Evolutionary conservation across 1,139 yeast genomes (phyloP).

Genomic region (Kodamaea arcana): DNA sequence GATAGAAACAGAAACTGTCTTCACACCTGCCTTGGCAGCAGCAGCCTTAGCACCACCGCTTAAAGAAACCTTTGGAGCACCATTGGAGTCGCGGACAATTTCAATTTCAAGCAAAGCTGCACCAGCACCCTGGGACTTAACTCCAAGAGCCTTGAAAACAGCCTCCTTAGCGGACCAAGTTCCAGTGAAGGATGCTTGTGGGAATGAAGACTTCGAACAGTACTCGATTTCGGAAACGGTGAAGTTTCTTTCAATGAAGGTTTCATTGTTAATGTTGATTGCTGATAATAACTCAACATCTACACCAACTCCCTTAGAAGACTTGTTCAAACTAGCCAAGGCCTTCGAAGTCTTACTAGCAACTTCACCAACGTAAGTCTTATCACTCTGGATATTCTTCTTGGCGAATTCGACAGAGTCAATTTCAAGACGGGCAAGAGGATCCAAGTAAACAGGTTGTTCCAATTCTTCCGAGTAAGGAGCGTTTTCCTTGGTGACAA

Average conservation of each 20-base stretch:
- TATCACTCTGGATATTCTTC: conserved; percentile 34
- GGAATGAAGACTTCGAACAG: conserved; percentile 67
- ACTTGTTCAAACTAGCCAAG: conserved; percentile 43
- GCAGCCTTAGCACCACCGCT: conserved; percentile 73
- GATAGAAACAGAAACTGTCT: conserved; percentile 76
- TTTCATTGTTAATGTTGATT: conserved; percentile 77
- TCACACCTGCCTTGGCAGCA: conserved; percentile 68
- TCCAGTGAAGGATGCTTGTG: conserved; percentile 92
- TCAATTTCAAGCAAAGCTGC: conserved; percentile 91
- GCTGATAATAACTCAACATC: conserved; percentile 89
- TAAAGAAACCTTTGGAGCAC: conserved; percentile 78
- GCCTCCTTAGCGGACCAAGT: conserved; percentile 99
- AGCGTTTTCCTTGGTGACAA: conserved; percentile 88
- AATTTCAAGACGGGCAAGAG: conserved; percentile 78
- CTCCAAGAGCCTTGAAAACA: conserved; percentile 91
- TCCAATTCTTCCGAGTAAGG: conserved; percentile 90
- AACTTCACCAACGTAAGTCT: conserved; percentile 31
- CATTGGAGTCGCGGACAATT: conserved; percentile 67
- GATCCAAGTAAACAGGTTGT: conserved; percentile 88
- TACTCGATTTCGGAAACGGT: conserved; percentile 74
- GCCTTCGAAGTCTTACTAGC: conserved; percentile 48
- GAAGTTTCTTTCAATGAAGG: conserved; percentile 89
- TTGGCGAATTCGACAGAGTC: conserved; percentile 43
- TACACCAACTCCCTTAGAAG: conserved; percentile 83
- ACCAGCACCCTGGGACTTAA: conserved; percentile 89